Base-by-base conservation (phyloP, 305 asterid species). In the Rubia balearica region DNA sequence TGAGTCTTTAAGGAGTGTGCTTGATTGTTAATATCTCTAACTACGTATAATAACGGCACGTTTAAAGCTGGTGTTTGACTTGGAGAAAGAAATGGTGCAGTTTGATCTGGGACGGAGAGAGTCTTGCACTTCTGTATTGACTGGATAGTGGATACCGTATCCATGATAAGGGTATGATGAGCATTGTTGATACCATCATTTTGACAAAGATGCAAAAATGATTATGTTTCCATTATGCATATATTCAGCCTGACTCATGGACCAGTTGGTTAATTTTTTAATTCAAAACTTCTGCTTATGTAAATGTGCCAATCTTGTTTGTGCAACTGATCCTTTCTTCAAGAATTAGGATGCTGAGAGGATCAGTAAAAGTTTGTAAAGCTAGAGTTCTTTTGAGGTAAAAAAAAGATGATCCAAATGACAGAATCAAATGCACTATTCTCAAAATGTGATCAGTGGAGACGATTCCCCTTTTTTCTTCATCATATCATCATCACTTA, bases 361-460 rank as follows among this genome's bases (percentile, higher is more conserved):
- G n/a, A 33, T 41, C 36, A 22, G 19, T 53, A 53, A 72, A 65
- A 48, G 40, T 7, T 0, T 43, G 40, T 9, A 48, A 36, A 22
- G 40, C 16, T 36, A 60, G 60, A 53, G 43, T 71, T 22, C 62
- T 78, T 69, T 77, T 75, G 77, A 46, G 63, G 70, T n/a, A n/a
- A n/a, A 30, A 16, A 51, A 75, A 76, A 70, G 61, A 61, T 71
- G 30, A 65, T 30, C 33, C 19, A 68, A 74, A 21, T 68, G 71
- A 56, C 33, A 53, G 59, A 17, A 24, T 5, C 11, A 38, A 46
- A 22, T 48, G 5, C 55, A 51, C 22, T 41, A 41, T 21, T 67
- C 41, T 71, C 63, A 57, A 73, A 75, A 55, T 56, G 53, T 66
- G 79, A 51, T 65, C 71, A 80, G 74, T 67, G 69, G 67, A 77